Evolutionary conservation across 2,329 filamentous ascomycete genomes (phyloP).

Genomic region (Paecilomyces sp.): DNA sequence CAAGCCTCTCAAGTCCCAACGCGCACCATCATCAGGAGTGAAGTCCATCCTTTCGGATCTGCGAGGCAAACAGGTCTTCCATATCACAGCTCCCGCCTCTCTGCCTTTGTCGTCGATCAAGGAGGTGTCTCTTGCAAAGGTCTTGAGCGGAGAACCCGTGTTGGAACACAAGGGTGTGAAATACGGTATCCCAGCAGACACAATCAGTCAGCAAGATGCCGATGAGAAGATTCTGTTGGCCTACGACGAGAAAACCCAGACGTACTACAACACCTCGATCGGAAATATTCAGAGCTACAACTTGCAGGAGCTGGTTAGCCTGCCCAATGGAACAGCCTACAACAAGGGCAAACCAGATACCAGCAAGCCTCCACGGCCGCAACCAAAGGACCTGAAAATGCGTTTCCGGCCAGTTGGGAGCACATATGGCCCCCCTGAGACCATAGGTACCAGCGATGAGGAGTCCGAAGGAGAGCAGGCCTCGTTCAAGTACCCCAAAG

Average conservation of each 20-base stretch:
- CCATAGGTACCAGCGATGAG: slow-evolving; percentile 28
- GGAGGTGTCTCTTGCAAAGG: slow-evolving; percentile 35
- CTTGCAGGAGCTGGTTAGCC: slow-evolving; percentile 27
- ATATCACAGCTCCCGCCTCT: slow-evolving; percentile 39
- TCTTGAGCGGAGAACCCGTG: slow-evolving; percentile 34
- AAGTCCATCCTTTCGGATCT: slow-evolving; percentile 31
- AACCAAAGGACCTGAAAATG: slow-evolving; percentile 38
- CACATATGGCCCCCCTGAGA: slow-evolving; percentile 21
- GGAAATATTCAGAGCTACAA: slow-evolving; percentile 25
- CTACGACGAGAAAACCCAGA: slow-evolving; percentile 28
- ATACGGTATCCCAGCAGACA: slow-evolving; percentile 32
- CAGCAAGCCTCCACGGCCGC: slow-evolving; percentile 29
- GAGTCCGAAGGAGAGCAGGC: slow-evolving; percentile 28
- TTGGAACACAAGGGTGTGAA: slow-evolving; percentile 35
- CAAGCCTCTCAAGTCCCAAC: slow-evolving; percentile 26
- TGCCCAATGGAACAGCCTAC: slow-evolving; percentile 17
- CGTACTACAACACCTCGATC: slow-evolving; percentile 20
- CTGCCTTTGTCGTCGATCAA: slow-evolving; percentile 39
- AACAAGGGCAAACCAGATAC: slow-evolving; percentile 17
- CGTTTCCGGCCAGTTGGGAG: slow-evolving; percentile 39
- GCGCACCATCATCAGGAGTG: slow-evolving; percentile 22
- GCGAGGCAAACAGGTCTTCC: slow-evolving; percentile 40
- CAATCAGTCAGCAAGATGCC: slow-evolving; percentile 18
- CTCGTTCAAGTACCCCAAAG: slow-evolving; percentile 23
- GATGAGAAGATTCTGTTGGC: slow-evolving; percentile 27